Conservation (phyloP, 306 rosid genomes). For the Castanea mollissima region DNA sequence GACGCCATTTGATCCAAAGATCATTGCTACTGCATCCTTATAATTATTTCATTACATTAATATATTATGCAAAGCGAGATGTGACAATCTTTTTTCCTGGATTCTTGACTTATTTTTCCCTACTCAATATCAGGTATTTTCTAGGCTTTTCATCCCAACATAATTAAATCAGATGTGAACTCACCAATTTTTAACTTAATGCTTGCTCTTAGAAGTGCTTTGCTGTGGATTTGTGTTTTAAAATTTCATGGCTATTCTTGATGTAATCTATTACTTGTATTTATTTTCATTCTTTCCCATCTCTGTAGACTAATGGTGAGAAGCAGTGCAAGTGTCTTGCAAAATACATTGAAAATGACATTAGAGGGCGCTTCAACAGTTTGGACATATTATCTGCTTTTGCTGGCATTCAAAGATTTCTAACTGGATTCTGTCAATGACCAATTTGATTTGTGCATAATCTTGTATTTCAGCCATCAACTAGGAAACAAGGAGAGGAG, state of each 20-base stretch:
- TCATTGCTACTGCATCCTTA: background rate
- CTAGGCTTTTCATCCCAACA: background rate
- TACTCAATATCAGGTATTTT: too few species aligned
- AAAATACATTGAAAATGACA: constrained; percentile 53
- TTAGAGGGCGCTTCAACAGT: constrained; percentile 42
- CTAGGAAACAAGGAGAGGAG: background rate
- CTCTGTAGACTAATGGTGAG: constrained; percentile 79
- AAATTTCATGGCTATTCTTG: background rate
- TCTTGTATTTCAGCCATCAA: background rate
- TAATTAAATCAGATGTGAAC: background rate
- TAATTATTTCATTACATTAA: background rate
- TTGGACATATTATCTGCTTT: constrained; percentile 58
- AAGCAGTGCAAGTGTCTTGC: constrained; percentile 65
- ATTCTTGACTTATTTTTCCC: too few species aligned
- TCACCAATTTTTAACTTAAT: background rate
- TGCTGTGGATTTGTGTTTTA: background rate
- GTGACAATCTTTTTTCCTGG: too few species aligned
- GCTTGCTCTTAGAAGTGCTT: too few species aligned
- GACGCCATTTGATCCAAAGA: background rate
- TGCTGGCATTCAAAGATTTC: constrained; percentile 70
- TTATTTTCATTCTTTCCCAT: constrained; percentile 20
- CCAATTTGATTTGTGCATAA: constrained; percentile 11
- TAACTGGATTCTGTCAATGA: constrained; percentile 58
- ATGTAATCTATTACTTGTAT: constrained; percentile 11
- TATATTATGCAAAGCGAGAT: background rate